phyloP scores from a whole-genome alignment of 2,329 filamentous ascomycete species.

The Colletotrichum nymphaeae region DNA sequence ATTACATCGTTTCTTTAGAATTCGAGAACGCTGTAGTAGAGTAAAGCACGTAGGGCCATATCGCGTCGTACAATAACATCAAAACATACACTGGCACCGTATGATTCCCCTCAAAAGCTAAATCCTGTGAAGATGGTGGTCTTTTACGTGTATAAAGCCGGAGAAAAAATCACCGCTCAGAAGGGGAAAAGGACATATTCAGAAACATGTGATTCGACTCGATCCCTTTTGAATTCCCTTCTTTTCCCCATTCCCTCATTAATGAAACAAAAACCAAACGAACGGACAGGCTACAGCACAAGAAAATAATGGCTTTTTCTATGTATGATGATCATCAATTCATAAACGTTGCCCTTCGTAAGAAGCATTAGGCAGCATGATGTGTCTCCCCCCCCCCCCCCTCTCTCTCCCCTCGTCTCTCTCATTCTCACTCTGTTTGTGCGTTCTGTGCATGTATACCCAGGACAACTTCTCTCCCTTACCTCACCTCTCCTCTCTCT shows the following conservation, averaged over 20 bases:
- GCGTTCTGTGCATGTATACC: constrained; percentile 5
- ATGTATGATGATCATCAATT: constrained; percentile 35
- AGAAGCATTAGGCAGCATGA: constrained; percentile 32
- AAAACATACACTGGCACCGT: too few relatives aligned
- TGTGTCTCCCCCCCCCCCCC: background rate
- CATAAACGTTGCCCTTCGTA: constrained; percentile 34
- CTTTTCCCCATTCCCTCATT: background rate
- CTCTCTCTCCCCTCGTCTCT: too few relatives aligned
- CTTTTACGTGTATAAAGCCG: too few relatives aligned
- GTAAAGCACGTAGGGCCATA: too few relatives aligned
- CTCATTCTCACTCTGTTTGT: background rate
- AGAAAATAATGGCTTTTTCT: constrained; percentile 25
- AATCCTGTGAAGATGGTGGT: too few relatives aligned
- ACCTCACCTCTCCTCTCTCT: background rate
- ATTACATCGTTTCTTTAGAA: too few relatives aligned
- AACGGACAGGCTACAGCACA: background rate
- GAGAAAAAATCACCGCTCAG: too few relatives aligned
- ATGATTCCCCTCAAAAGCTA: too few relatives aligned
- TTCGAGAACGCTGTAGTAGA: too few relatives aligned
- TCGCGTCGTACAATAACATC: too few relatives aligned
- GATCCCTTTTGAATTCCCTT: background rate
- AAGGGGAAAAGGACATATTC: too few relatives aligned
- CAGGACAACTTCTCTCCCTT: background rate
- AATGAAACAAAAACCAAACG: constrained; percentile 2
- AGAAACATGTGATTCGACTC: background rate